These are phyloP conservation scores for Danielia oregonensis DNA, from an alignment of 805 yeast species.

Conservation along the genomic window DNA sequence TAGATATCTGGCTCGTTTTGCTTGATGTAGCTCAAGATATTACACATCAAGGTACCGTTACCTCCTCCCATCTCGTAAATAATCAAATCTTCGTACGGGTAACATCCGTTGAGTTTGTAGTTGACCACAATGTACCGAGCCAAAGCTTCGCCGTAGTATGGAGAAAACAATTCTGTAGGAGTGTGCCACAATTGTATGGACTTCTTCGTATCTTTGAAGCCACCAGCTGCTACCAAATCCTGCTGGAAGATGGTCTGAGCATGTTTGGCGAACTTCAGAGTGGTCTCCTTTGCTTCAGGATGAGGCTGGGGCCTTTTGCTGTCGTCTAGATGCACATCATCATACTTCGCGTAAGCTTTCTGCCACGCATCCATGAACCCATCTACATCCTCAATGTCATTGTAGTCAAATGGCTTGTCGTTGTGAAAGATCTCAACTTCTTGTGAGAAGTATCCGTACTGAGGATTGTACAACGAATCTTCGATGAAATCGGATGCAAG, in stretches of 20 bases:
- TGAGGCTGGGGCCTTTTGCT: background rate
- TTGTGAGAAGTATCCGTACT: constrained; percentile 77
- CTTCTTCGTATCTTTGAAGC: constrained; percentile 18
- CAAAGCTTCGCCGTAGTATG: constrained; percentile 80
- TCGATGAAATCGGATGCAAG: constrained; percentile 77
- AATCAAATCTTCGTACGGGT: constrained; percentile 66
- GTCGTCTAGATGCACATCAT: constrained; percentile 22
- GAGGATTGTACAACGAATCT: constrained; percentile 76
- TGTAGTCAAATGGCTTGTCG: constrained; percentile 60
- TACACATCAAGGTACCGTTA: constrained; percentile 80
- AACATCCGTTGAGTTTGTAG: constrained; percentile 58
- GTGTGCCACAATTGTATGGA: constrained; percentile 82
- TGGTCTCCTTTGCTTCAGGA: background rate
- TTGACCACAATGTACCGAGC: constrained; percentile 76
- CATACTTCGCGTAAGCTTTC: constrained; percentile 53
- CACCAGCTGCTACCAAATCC: constrained; percentile 15
- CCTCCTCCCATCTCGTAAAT: constrained; percentile 92
- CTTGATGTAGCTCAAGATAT: constrained; percentile 63
- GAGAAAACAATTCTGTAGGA: constrained; percentile 81
- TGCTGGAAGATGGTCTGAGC: constrained; percentile 24
- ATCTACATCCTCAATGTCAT: constrained; percentile 55
- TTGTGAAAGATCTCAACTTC: constrained; percentile 77
- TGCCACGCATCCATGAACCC: constrained; percentile 71
- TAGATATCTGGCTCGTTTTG: constrained; percentile 71
- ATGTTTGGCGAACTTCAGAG: constrained; percentile 20